A percentile compares a stretch with the other conserved stretches of the same genome.
phyloP scores from a whole-genome alignment of 2,329 filamentous ascomycete species.

The Calonectria pseudoreteaudii region DNA sequence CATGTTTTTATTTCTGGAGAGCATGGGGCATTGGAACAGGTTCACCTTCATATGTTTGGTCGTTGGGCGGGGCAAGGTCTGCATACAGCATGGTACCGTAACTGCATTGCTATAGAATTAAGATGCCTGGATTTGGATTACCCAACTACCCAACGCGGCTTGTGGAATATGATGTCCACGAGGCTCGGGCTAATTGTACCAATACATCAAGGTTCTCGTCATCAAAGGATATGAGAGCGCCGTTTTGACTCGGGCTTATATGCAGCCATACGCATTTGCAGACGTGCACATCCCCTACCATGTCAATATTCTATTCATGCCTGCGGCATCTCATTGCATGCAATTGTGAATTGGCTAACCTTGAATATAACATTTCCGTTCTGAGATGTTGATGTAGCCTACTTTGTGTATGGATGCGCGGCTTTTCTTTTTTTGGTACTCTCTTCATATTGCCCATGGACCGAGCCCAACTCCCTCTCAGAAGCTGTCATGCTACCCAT shows the following conservation, averaged over 20 bases:
- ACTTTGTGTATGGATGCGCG: not conserved
- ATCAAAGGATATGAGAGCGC: not conserved
- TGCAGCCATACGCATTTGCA: not conserved
- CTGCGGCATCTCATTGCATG: not conserved
- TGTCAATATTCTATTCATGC: not conserved
- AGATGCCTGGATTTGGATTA: slow-evolving; percentile 37
- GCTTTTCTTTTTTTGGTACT: not conserved
- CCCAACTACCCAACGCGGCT: slow-evolving; percentile 22
- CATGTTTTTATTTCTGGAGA: not conserved
- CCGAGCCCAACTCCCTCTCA: not conserved
- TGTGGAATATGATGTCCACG: not conserved
- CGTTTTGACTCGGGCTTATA: not conserved
- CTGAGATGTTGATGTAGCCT: not conserved
- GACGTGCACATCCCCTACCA: fast-evolving
- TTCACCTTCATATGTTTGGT: not conserved
- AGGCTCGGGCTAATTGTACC: not conserved
- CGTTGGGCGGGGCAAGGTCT: slow-evolving; percentile 15
- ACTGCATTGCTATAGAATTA: slow-evolving; percentile 35
- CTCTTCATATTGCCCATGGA: not conserved
- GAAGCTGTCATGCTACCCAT: not conserved
- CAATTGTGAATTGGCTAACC: not conserved
- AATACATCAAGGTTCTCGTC: not conserved
- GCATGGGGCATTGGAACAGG: not conserved
- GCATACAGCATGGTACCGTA: slow-evolving; percentile 18
- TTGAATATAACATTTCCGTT: not conserved